These are phyloP conservation scores for Fomitopsis pinicola DNA, from an alignment of 1,284 basidiomycete genomes.

Conservation along the genomic window DNA sequence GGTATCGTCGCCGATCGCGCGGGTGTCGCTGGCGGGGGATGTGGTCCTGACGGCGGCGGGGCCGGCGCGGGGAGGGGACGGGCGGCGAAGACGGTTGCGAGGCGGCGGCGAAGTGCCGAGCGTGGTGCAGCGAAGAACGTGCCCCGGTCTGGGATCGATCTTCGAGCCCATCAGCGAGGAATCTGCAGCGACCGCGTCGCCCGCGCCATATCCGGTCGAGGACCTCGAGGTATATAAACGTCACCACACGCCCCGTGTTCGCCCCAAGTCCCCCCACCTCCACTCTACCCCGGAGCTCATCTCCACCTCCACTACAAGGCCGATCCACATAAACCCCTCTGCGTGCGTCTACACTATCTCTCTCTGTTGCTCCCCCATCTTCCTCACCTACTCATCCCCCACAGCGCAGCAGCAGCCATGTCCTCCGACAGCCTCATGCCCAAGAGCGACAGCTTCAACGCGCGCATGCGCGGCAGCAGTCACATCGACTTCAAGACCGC, in stretches of 20 bases:
- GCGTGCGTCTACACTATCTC: slow-evolving; percentile 21
- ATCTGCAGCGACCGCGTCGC: slow-evolving; percentile 17
- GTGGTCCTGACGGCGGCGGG: slow-evolving; percentile 7
- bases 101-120: slow-evolving; percentile 6
- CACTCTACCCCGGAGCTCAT: slow-evolving; percentile 54
- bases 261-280: slow-evolving; percentile 33
- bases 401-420: slow-evolving; percentile 34
- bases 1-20: slow-evolving; percentile 21
- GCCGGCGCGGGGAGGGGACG: slow-evolving; percentile 3
- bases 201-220: slow-evolving; percentile 22
- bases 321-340: slow-evolving; percentile 47
- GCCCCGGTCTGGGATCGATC: slow-evolving; percentile 30
- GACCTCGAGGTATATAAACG: slow-evolving; percentile 36
- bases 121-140: slow-evolving; percentile 2
- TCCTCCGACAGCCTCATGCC: slow-evolving; percentile 48
- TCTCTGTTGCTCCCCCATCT: slow-evolving; percentile 5
- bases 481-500: slow-evolving; percentile 95
- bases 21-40: slow-evolving; percentile 17
- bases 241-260: slow-evolving; percentile 52
- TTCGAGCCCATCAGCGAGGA: slow-evolving; percentile 52
- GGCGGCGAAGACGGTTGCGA: slow-evolving; percentile 16
- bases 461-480: slow-evolving; percentile 62
- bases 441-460: slow-evolving; percentile 56
- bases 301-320: slow-evolving; percentile 59
- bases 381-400: slow-evolving; percentile 11